Evolutionary conservation across 2,329 filamentous ascomycete species (phyloP).

Genomic region (Hirsutella minnesotensis): DNA sequence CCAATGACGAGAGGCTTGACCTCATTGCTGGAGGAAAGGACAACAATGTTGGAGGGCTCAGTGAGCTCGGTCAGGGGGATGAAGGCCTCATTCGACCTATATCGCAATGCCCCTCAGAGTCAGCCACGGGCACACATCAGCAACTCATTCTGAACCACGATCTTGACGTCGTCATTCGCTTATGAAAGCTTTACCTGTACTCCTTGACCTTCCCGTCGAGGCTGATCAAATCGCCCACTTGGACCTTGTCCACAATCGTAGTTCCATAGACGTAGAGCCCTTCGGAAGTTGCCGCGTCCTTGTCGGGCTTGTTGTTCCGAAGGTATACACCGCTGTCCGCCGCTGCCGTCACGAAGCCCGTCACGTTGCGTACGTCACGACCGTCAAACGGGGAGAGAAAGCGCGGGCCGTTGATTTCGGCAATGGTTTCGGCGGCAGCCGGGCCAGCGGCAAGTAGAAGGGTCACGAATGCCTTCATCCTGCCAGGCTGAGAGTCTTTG

Average conservation of each 20-base stretch:
- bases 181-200: slow-evolving; percentile 20
- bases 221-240: slow-evolving; percentile 50
- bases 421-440: slow-evolving; percentile 34
- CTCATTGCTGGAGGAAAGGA: slow-evolving; percentile 39
- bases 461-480: slow-evolving; percentile 10
- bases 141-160: too few relatives aligned
- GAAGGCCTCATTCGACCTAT: slow-evolving; percentile 33
- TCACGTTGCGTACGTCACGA: slow-evolving; percentile 43
- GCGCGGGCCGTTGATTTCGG: slow-evolving; percentile 53
- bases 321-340: slow-evolving; percentile 51
- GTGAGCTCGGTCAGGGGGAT: slow-evolving; percentile 53
- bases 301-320: slow-evolving; percentile 44
- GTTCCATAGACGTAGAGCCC: slow-evolving; percentile 53
- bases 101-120: too few relatives aligned
- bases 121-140: too few relatives aligned
- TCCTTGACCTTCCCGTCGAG: slow-evolving; percentile 50
- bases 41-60: slow-evolving; percentile 38
- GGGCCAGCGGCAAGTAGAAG: slow-evolving; percentile 14
- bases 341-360: slow-evolving; percentile 54
- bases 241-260: slow-evolving; percentile 35
- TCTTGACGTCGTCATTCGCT: too few relatives aligned
- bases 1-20: slow-evolving; percentile 51
- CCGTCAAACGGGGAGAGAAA: slow-evolving; percentile 51
- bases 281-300: slow-evolving; percentile 46
- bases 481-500: too few relatives aligned